Percentiles rank a stretch among this genome's conserved stretches.
Evolutionary conservation across 371 early-diverging fungal species (phyloP).

Genomic region (Chytridiales sp.): DNA sequence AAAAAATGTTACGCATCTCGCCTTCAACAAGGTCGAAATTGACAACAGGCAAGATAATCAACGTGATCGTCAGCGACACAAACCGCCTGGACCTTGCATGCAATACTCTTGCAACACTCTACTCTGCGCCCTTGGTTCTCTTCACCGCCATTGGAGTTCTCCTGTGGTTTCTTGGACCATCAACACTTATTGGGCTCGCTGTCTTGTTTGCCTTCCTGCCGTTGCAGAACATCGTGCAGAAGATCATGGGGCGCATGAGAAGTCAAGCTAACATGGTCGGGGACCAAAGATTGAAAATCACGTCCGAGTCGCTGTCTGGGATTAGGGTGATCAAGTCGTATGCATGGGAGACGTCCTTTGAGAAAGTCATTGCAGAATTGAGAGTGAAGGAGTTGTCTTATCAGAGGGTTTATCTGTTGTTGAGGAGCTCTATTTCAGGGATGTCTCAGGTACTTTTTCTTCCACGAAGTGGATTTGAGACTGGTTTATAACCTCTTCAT

Average conservation of each 20-base stretch:
- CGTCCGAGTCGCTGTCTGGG: conserved; percentile 36
- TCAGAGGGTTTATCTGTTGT: conserved; percentile 9
- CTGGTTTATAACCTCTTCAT: background rate
- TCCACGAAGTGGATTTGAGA: background rate
- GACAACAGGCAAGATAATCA: conserved; percentile 4
- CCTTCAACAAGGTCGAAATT: background rate
- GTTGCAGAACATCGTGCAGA: conserved; percentile 16
- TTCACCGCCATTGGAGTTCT: conserved; percentile 15
- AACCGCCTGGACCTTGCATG: conserved; percentile 22
- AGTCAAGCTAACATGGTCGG: conserved; percentile 7
- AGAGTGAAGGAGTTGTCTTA: conserved; percentile 12
- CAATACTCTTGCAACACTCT: conserved; percentile 13
- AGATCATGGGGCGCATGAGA: conserved; percentile 3
- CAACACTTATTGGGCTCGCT: conserved; percentile 30
- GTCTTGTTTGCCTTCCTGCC: conserved; percentile 22
- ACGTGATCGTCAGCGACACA: conserved; percentile 15
- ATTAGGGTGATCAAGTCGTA: conserved; percentile 36
- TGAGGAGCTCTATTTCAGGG: conserved; percentile 12
- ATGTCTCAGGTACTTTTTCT: conserved; percentile 23
- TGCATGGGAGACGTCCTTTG: conserved; percentile 30
- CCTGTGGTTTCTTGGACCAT: conserved; percentile 11
- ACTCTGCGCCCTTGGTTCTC: conserved; percentile 17
- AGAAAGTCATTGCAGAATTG: conserved; percentile 10
- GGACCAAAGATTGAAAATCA: conserved; percentile 30
- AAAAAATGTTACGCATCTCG: conserved; percentile 4